phyloP scores from a whole-genome alignment of 2,329 filamentous ascomycete species.

The Phoma sp. region DNA sequence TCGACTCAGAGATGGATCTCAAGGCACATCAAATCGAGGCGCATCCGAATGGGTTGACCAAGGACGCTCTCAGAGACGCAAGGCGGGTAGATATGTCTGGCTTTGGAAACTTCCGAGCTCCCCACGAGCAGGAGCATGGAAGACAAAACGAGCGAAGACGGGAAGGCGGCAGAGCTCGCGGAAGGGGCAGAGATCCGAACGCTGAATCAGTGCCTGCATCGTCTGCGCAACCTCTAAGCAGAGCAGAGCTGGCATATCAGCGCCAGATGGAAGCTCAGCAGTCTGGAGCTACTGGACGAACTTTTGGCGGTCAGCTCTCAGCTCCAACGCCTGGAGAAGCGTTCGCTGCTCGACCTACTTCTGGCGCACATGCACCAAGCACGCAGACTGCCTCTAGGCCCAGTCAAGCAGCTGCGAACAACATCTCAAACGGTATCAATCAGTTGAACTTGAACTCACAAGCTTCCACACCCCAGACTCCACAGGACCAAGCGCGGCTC shows the following conservation, averaged over 20 bases:
- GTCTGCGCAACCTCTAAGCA: conserved; percentile 77
- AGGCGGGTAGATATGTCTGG: conserved; percentile 83
- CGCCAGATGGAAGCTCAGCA: conserved; percentile 90
- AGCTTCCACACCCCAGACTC: conserved; percentile 52
- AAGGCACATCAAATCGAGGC: conserved; percentile 89
- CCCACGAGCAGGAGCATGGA: conserved; percentile 69
- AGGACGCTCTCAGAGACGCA: conserved; percentile 82
- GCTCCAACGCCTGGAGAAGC: conserved; percentile 51
- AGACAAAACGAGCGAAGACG: conserved; percentile 49
- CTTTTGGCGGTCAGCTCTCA: conserved; percentile 86
- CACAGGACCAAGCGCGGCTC: conserved; percentile 80
- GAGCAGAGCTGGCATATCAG: conserved; percentile 91
- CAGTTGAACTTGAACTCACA: conserved; percentile 43
- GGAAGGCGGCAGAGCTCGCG: conserved; percentile 56
- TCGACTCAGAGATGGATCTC: conserved; percentile 90
- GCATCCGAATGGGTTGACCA: conserved; percentile 80
- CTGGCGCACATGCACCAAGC: conserved; percentile 43
- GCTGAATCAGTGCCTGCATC: conserved; percentile 77
- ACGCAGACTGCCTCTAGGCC: conserved; percentile 50
- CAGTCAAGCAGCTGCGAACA: conserved; percentile 19
- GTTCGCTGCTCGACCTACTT: conserved; percentile 55
- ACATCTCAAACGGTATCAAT: conserved; percentile 26
- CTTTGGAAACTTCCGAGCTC: conserved; percentile 74
- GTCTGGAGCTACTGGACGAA: conserved; percentile 77
- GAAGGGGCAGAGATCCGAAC: conserved; percentile 85